Evolutionary conservation across 176 grass and related monocot species (phyloP).

Genomic region (Avena sativa): DNA sequence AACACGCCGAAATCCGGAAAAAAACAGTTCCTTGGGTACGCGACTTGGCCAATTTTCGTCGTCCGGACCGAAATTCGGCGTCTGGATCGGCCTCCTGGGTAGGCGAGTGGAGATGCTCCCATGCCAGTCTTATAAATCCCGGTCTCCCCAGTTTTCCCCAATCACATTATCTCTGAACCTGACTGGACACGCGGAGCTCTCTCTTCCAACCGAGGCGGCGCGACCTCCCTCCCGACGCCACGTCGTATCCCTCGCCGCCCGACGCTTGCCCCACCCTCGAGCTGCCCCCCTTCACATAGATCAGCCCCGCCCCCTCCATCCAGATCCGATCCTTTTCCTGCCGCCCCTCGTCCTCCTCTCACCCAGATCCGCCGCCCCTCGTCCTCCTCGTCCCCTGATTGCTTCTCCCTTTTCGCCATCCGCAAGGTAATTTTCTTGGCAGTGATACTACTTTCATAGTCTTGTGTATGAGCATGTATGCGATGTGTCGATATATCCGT

Average conservation of each 20-base stretch:
- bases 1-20: too few species aligned
- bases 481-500: not conserved
- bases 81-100: too few species aligned
- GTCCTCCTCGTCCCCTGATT: too few species aligned
- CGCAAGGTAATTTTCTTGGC: not conserved
- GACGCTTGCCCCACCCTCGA: not conserved
- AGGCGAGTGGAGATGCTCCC: too few species aligned
- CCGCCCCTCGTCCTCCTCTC: not conserved
- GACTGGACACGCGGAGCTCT: conserved; percentile 3
- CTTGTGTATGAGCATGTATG: not conserved
- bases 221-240: not conserved
- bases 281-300: not conserved
- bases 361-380: not conserved
- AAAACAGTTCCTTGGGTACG: too few species aligned
- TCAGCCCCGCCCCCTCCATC: not conserved
- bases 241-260: not conserved
- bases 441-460: not conserved
- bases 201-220: not conserved
- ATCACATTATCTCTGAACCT: not conserved
- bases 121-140: not conserved
- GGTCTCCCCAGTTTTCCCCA: not conserved
- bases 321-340: not conserved
- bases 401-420: not conserved
- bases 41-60: too few species aligned
- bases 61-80: too few species aligned